Conservation (phyloP, 140 eudicot genomes). For the Eryngium alpinum region DNA sequence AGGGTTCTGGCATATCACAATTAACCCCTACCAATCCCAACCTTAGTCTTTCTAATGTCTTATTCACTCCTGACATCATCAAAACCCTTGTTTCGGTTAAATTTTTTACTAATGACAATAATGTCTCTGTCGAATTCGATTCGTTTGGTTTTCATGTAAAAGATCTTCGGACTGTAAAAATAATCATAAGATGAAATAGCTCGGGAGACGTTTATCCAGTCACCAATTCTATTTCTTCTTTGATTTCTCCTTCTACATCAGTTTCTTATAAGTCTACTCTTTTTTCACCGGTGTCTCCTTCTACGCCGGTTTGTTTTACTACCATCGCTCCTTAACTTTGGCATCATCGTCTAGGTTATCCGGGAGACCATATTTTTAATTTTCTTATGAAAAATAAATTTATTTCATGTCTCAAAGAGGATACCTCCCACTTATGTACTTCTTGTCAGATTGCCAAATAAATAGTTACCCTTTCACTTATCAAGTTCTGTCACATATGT, state of each 20-base stretch:
- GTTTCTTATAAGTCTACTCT: not conserved
- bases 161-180: slow-evolving; percentile 17
- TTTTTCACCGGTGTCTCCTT: too few species aligned
- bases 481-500: too few species aligned
- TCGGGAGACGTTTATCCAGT: slow-evolving; percentile 22
- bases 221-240: not conserved
- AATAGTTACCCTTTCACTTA: too few species aligned
- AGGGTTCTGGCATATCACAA: not conserved
- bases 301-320: too few species aligned
- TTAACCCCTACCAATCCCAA: too few species aligned
- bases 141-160: slow-evolving; percentile 12
- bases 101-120: slow-evolving; percentile 14
- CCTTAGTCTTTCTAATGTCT: too few species aligned
- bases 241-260: not conserved
- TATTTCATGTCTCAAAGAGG: too few species aligned
- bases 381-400: too few species aligned
- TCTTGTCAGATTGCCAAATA: too few species aligned
- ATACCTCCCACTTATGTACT: too few species aligned
- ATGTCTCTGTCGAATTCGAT: not conserved
- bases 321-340: not conserved
- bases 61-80: slow-evolving; percentile 7
- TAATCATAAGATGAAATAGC: slow-evolving; percentile 19
- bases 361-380: slow-evolving; percentile 2
- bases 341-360: slow-evolving; percentile 15
- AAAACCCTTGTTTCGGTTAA: slow-evolving; percentile 19